Conservation (phyloP, 257 asterid species). For the Solanum neorickii region DNA sequence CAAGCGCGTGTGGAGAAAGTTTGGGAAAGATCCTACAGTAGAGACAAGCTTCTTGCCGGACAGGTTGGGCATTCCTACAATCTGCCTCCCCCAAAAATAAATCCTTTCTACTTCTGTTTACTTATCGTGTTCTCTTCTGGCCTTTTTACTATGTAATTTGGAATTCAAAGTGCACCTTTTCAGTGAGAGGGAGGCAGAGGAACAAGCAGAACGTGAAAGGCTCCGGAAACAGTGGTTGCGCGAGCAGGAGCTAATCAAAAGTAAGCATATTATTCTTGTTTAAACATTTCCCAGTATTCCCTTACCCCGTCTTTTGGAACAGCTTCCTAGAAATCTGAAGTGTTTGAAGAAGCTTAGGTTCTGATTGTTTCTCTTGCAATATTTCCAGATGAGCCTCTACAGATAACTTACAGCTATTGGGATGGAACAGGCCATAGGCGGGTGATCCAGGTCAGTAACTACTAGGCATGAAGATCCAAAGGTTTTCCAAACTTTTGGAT, state of each 20-base stretch:
- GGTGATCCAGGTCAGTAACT: conserved; percentile 47
- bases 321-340: neutral
- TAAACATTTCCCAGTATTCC: neutral
- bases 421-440: conserved; percentile 99
- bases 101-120: conserved; percentile 2
- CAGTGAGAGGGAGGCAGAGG: conserved; percentile 99
- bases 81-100: neutral
- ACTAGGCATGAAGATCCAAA: neutral
- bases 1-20: conserved; percentile 26
- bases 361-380: conserved; percentile 12
- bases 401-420: conserved; percentile 98
- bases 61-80: conserved; percentile 42
- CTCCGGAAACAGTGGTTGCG: conserved; percentile 79
- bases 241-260: conserved; percentile 87
- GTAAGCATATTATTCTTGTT: conserved; percentile 18
- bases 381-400: conserved; percentile 74
- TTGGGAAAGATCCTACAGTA: conserved; percentile 94
- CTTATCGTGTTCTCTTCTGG: neutral
- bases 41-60: conserved; percentile 98
- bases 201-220: conserved; percentile 98
- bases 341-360: neutral
- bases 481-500: neutral
- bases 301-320: neutral
- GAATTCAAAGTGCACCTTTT: conserved; percentile 79
- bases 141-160: conserved; percentile 41